A percentile compares a stretch with the other conserved stretches of the same genome.
Evolutionary conservation across 2,329 filamentous ascomycete species (phyloP).

Genomic region (Paraconiothyrium sp.): DNA sequence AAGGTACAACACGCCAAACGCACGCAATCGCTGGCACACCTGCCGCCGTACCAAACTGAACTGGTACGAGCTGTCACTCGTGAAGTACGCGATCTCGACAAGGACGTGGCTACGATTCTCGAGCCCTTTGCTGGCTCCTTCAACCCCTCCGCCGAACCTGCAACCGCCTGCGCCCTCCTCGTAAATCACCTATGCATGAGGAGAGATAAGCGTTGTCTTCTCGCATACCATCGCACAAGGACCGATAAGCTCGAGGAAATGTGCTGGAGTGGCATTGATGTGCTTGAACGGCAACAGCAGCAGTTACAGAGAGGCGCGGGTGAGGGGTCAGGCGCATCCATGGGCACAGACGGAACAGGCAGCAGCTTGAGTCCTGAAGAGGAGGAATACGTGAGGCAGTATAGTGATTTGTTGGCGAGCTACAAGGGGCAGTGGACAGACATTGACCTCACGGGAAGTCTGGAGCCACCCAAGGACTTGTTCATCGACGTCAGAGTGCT

Average conservation of each 20-base stretch:
- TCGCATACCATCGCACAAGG: conserved; percentile 91
- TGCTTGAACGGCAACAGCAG: conserved; percentile 73
- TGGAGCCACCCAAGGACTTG: conserved; percentile 92
- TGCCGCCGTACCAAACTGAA: conserved; percentile 93
- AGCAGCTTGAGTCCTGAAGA: conserved; percentile 94
- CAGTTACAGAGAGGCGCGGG: conserved; percentile 34
- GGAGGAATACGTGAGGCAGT: conserved; percentile 93
- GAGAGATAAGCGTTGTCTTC: conserved; percentile 91
- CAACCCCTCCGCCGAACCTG: conserved; percentile 82
- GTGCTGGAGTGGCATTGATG: conserved; percentile 89
- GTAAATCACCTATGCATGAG: conserved; percentile 96
- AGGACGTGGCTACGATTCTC: conserved; percentile 80
- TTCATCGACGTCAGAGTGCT: conserved; percentile 97
- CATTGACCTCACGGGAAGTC: conserved; percentile 90
- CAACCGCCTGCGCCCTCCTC: conserved; percentile 85
- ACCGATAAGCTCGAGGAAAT: conserved; percentile 92
- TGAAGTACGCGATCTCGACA: conserved; percentile 93
- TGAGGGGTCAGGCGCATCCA: conserved; percentile 40
- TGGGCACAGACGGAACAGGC: conserved; percentile 61
- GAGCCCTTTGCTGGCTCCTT: conserved; percentile 86
- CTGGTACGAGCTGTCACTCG: conserved; percentile 86
- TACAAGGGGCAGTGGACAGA: conserved; percentile 99
- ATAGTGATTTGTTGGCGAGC: conserved; percentile 89
- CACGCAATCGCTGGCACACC: conserved; percentile 82
- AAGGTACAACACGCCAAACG: conserved; percentile 96